Conservation (phyloP, 148 eudicot species). For the Rhododendron mucronatum region DNA sequence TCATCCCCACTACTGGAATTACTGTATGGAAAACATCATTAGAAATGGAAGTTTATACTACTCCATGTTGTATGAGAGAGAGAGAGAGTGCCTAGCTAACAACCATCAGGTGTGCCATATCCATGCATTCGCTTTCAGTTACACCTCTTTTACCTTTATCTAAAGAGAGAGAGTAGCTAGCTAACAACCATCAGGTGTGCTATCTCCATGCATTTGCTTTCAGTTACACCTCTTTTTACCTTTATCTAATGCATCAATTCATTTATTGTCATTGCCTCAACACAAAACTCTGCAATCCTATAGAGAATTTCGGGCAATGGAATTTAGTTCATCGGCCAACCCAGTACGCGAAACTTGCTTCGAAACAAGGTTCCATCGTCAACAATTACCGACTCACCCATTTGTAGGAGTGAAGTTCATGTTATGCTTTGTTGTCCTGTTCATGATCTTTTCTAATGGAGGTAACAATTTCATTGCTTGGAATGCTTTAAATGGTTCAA, state of each 20-base stretch:
- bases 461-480: background rate
- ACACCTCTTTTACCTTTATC: background rate
- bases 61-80: background rate
- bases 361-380: background rate
- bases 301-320: background rate
- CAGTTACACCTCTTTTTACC: background rate
- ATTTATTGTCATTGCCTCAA: background rate
- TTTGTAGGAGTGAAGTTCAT: conserved; percentile 5
- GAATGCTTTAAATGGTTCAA: background rate
- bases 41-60: background rate
- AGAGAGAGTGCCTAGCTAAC: background rate
- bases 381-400: background rate
- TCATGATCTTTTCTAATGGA: conserved; percentile 12
- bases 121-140: no score
- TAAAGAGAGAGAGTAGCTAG: background rate
- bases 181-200: no score
- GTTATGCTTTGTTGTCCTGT: conserved; percentile 4
- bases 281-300: background rate
- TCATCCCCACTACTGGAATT: background rate
- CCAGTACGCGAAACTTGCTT: background rate
- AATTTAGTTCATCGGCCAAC: background rate
- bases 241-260: conserved; percentile 2
- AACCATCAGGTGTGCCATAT: no score
- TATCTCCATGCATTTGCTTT: no score
- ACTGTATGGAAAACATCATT: background rate